phyloP scores from a whole-genome alignment of 306 rosid species.

The Lathyrus aphaca region DNA sequence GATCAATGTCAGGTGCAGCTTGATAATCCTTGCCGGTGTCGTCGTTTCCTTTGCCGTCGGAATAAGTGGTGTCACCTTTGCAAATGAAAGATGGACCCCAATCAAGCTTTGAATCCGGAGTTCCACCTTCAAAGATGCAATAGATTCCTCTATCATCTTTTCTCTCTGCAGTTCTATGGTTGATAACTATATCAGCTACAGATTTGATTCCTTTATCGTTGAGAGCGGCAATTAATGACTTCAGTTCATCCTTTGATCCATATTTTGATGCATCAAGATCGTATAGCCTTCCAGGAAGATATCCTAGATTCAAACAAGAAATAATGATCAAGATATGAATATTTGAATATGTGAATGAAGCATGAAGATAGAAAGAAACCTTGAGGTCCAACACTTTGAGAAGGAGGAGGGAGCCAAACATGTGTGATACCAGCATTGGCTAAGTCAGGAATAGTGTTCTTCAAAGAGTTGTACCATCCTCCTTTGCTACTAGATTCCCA shows the following conservation, averaged over 20 bases:
- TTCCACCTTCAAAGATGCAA: constrained; percentile 84
- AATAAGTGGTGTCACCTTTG: constrained; percentile 62
- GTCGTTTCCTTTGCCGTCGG: constrained; percentile 73
- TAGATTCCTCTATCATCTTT: constrained; percentile 66
- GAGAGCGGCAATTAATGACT: constrained; percentile 56
- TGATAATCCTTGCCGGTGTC: constrained; percentile 55
- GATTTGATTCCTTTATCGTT: constrained; percentile 55
- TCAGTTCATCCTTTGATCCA: constrained; percentile 61
- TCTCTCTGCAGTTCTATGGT: constrained; percentile 81
- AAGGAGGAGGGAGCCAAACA: constrained; percentile 94
- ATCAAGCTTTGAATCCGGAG: constrained; percentile 63
- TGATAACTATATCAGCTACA: constrained; percentile 82
- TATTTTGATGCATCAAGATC: constrained; percentile 80
- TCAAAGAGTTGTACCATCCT: constrained; percentile 75
- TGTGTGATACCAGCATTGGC: constrained; percentile 68
- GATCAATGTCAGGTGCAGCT: constrained; percentile 72
- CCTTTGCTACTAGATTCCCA: constrained; percentile 79
- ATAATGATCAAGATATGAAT: not conserved
- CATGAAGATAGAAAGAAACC: constrained; percentile 36
- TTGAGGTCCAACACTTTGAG: constrained; percentile 58
- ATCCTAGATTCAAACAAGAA: constrained; percentile 47
- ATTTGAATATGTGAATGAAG: not conserved
- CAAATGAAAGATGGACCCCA: constrained; percentile 83
- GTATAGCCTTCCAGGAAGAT: constrained; percentile 83
- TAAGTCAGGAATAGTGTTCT: constrained; percentile 60